Evolutionary conservation across 306 rosid species (phyloP).

Genomic region (Carpinus viminea): DNA sequence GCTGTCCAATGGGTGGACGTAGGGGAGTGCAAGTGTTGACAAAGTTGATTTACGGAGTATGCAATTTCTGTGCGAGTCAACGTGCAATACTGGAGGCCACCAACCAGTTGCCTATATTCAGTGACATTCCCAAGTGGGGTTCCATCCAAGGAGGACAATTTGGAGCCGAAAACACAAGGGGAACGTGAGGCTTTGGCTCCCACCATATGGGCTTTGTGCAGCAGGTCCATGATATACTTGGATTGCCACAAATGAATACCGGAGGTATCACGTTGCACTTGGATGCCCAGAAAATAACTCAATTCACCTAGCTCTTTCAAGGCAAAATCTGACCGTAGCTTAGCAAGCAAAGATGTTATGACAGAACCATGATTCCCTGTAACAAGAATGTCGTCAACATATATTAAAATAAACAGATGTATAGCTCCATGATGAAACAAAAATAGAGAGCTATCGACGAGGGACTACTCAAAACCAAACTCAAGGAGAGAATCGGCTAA

Average conservation of each 20-base stretch:
- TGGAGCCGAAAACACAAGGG: background rate
- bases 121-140: background rate
- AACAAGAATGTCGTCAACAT: background rate
- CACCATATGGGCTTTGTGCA: background rate
- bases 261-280: background rate
- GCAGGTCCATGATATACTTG: background rate
- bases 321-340: no score
- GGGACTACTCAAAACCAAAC: background rate
- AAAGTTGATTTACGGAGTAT: background rate
- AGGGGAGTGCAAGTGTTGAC: no score
- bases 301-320: background rate
- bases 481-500: background rate
- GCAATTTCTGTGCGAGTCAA: background rate
- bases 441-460: background rate
- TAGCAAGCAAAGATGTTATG: background rate
- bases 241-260: no score
- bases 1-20: background rate
- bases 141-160: background rate
- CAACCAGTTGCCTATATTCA: background rate
- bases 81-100: background rate
- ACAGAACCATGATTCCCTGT: no score
- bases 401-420: no score
- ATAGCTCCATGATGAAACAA: background rate
- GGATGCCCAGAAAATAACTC: background rate
- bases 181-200: background rate